Percentiles rank a stretch among this genome's conserved stretches.
These are phyloP conservation scores for Ogataea philodendri DNA, from an alignment of 805 yeast species.

Conservation along the genomic window DNA sequence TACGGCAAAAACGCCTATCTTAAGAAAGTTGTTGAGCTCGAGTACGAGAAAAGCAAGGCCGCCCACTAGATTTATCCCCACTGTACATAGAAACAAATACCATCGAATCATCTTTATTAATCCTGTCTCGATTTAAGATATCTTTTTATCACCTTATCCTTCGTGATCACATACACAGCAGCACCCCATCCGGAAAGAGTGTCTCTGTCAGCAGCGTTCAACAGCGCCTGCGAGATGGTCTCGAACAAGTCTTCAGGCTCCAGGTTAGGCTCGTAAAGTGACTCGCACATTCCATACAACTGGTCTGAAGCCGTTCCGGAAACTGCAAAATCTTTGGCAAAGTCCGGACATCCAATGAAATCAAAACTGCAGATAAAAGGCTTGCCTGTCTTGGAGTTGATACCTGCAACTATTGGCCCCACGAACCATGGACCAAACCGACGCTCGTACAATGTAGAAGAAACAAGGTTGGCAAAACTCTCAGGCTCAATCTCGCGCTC, in stretches of 20 bases:
- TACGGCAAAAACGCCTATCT: conserved; percentile 74
- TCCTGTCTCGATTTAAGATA: conserved; percentile 94
- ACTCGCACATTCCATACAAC: conserved; percentile 97
- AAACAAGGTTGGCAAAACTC: conserved; percentile 88
- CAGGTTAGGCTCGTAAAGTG: conserved; percentile 88
- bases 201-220: conserved; percentile 96
- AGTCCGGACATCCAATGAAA: conserved; percentile 94
- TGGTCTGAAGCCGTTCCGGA: conserved; percentile 97
- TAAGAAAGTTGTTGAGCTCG: conserved; percentile 60
- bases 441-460: conserved; percentile 83
- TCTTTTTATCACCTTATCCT: conserved; percentile 86
- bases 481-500: conserved; percentile 91
- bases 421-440: conserved; percentile 96
- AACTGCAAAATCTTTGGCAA: conserved; percentile 90
- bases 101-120: conserved; percentile 37
- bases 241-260: conserved; percentile 96
- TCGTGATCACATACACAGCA: conserved; percentile 84
- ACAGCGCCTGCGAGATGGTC: conserved; percentile 87
- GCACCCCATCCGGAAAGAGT: conserved; percentile 99
- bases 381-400: conserved; percentile 73
- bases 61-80: background rate
- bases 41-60: conserved; percentile 28
- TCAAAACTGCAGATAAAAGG: conserved; percentile 97
- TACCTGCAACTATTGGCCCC: conserved; percentile 95
- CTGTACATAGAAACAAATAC: conserved; percentile 6